Percentiles rank a stretch among this genome's conserved stretches.
Evolutionary conservation across 2,329 filamentous ascomycete species (phyloP).

Genomic region (Thelonectria blattea): DNA sequence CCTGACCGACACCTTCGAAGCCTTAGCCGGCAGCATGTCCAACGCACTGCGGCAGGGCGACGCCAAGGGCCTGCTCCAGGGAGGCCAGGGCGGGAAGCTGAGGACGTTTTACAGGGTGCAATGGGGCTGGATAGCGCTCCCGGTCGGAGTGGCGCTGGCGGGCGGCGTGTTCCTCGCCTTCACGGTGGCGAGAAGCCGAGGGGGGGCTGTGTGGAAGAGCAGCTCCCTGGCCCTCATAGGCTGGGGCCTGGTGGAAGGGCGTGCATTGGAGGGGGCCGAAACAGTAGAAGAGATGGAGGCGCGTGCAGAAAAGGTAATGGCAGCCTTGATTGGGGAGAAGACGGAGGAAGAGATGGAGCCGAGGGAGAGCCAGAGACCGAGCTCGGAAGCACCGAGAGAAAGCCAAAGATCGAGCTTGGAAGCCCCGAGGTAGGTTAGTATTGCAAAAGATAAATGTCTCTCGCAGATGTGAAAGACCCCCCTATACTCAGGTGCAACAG

Average conservation of each 20-base stretch:
- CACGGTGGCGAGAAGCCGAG: background rate
- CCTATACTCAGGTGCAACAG: too few species aligned
- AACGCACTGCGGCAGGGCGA: slow-evolving; percentile 15
- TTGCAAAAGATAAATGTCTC: too few species aligned
- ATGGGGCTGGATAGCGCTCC: slow-evolving; percentile 15
- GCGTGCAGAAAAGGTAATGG: background rate
- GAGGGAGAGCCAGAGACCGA: background rate
- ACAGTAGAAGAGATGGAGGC: background rate
- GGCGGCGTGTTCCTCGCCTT: background rate
- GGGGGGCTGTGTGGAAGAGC: background rate
- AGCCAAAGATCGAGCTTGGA: too few species aligned
- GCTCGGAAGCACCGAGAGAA: too few species aligned
- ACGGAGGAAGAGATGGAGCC: background rate
- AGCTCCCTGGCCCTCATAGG: background rate
- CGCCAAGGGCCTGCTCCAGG: background rate
- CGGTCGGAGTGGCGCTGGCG: background rate
- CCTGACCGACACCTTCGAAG: slow-evolving; percentile 10
- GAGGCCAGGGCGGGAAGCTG: slow-evolving; percentile 7
- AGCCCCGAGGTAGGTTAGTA: too few species aligned
- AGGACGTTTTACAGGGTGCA: slow-evolving; percentile 8
- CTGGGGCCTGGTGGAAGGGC: background rate
- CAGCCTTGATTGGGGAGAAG: background rate
- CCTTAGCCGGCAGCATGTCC: slow-evolving; percentile 19
- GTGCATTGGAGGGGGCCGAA: background rate
- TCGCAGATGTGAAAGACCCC: too few species aligned